Conservation (phyloP, 805 yeast genomes). For the Naumovozyma dairenensis region DNA sequence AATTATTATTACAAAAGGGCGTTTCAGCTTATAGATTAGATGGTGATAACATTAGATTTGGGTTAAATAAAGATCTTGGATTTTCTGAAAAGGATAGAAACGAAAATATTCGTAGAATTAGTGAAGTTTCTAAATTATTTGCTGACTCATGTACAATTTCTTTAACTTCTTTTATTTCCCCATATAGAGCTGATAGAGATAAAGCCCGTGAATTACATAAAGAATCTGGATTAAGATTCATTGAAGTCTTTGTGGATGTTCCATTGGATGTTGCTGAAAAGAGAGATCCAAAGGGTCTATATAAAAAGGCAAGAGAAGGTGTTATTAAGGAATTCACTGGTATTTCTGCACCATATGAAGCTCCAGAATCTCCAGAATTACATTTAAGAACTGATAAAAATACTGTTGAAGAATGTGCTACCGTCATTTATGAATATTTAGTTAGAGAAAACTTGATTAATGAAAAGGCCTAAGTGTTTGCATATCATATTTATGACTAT, state of each 20-base stretch:
- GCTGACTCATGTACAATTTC: slow-evolving; percentile 88
- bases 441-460: slow-evolving; percentile 34
- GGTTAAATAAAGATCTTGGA: slow-evolving; percentile 89
- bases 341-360: slow-evolving; percentile 91
- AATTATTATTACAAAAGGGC: slow-evolving; percentile 58
- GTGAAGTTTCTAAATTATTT: slow-evolving; percentile 88
- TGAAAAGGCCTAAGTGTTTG: neutral
- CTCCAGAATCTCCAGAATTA: slow-evolving; percentile 76
- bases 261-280: slow-evolving; percentile 91
- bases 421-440: slow-evolving; percentile 59
- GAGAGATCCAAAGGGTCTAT: slow-evolving; percentile 95
- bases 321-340: slow-evolving; percentile 92
- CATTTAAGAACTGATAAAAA: slow-evolving; percentile 64
- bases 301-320: slow-evolving; percentile 95
- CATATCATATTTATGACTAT: too few relatives aligned
- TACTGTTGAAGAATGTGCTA: slow-evolving; percentile 74
- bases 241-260: slow-evolving; percentile 87
- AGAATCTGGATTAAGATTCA: slow-evolving; percentile 64
- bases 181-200: slow-evolving; percentile 76
- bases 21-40: slow-evolving; percentile 79
- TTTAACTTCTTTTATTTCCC: slow-evolving; percentile 86
- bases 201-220: slow-evolving; percentile 79
- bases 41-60: slow-evolving; percentile 91
- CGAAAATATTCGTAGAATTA: slow-evolving; percentile 89
- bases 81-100: slow-evolving; percentile 86